Evolutionary conservation across 805 yeast genomes (phyloP), one percentile per base, ranked within the genome.

Genomic region (Nakazawaea ishiwadae): DNA sequence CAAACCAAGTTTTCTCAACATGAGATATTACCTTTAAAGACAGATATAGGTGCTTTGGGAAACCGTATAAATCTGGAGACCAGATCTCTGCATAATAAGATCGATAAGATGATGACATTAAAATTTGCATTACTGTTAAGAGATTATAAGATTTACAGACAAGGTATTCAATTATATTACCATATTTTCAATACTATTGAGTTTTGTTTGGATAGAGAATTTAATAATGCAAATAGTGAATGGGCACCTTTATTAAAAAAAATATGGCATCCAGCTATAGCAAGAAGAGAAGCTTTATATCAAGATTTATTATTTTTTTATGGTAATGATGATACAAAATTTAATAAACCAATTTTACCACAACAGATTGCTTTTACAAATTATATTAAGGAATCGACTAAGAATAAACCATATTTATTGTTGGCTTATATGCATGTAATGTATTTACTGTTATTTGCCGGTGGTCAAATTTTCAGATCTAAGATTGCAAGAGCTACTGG

Each of bases 371-470:
- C 65, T 28, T 84, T 81, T 52, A 71, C 70, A 23, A 58, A 79
- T 29, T 88, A 82, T 55, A 83, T 86, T 42, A 62, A 66, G 29
- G 56, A 62, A 36, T 70, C 69, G 7, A 73, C 83, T 27, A 55
- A 54, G 32, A 79, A 73, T 34, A 80, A 81, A 53, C 95, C 96
- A 6, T 76, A 83, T 50, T 60, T 84, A 16, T 60, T 86, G 28
- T 66, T 86, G 35, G 93, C 95, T 4, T 86, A 86, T 59, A 77
- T 87, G 66, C 96, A 86, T 57, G 93, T 84, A 36, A 72, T 86
- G 77, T 86, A 86, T 61, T 64, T 86, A 54, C 95, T 93, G 0
- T 70, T 86, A 38, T 86, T 86, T 65, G 95, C 95, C 2, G 96
- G 96, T 38, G 95, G 95, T 14, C 69, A 80, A 48, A 68, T 86